Evolutionary conservation across 768 basidiomycete species (phyloP), one percentile per base, ranked within the genome.

Genomic region (Filobasidium floriforme): DNA sequence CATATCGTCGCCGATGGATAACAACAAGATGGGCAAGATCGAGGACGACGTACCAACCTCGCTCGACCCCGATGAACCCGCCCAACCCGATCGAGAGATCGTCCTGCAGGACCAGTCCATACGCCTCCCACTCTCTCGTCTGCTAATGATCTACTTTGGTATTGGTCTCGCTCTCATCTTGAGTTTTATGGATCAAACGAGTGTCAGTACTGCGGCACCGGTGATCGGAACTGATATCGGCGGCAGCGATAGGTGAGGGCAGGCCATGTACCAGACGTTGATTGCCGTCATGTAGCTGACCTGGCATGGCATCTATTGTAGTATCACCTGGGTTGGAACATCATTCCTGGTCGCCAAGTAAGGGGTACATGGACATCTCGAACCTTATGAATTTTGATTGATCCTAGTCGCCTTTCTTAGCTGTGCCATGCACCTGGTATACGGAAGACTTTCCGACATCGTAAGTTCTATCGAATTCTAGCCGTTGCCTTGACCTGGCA

Each of bases 321-420:
- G 67, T 11, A 76, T 78, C 24, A 63, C 68, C 18, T 78, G 77
- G 77, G 61, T 76, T 19, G 76, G 77, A 1, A 76, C 75, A 0
- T 65, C 73, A 0, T 78, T 75, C 68, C 68, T 78, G 51, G 69
- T 72, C 26, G 59, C 69, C 9, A 70, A 69, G 70, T 73, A 46
- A 46, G 67, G 64, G 5, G 22, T 19, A n/a, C 6, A 26, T 19
- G 2, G n/a, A 24, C 10, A 32, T 19, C 22, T 24, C 54, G 15
- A 51, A 6, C 54, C 22, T 12, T 22, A 49, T 4, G 2, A 18
- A 15, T 5, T 49, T 12, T 49, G 18, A 12, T 57, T 57, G 54
- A 57, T 15, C 65, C 51, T 67, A 69, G 43, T 68, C 62, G 4
- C 29, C 59, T 7, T 59, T 1, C 19, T 1, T 43, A 72, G 71